phyloP scores from a whole-genome alignment of 768 basidiomycete genomes.

The Lactarius sanguifluus region DNA sequence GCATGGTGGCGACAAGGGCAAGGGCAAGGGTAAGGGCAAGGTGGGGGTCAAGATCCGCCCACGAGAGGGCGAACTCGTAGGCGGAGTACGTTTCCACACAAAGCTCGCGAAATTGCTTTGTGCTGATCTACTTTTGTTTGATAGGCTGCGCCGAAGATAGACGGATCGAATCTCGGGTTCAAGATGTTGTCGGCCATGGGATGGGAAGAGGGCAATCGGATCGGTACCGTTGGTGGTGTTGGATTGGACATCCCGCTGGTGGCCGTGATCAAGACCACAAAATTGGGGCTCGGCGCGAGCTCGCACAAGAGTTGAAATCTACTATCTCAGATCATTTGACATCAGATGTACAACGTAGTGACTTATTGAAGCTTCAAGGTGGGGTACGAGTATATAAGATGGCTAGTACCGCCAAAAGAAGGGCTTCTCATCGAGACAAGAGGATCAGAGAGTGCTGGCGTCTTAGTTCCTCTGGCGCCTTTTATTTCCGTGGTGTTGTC shows the following conservation, averaged over 20 bases:
- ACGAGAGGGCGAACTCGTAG: slow-evolving; percentile 85
- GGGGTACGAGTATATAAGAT: not conserved
- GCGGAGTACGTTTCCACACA: slow-evolving; percentile 51
- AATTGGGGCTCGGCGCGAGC: slow-evolving; percentile 75
- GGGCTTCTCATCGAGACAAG: not conserved
- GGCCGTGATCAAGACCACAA: slow-evolving; percentile 84
- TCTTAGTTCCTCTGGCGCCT: too few species aligned
- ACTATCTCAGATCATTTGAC: not conserved
- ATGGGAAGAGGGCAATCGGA: slow-evolving; percentile 79
- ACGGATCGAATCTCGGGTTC: slow-evolving; percentile 80
- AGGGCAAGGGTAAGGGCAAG: slow-evolving; percentile 31
- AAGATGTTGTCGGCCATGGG: slow-evolving; percentile 88
- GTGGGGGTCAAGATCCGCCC: slow-evolving; percentile 39
- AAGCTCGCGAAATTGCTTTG: not conserved
- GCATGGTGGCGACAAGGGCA: slow-evolving; percentile 35
- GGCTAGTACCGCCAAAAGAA: not conserved
- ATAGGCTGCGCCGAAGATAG: slow-evolving; percentile 80
- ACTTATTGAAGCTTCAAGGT: not conserved
- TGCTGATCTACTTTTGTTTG: slow-evolving; percentile 11
- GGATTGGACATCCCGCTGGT: slow-evolving; percentile 68
- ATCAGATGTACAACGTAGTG: not conserved
- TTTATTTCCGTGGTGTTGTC: too few species aligned
- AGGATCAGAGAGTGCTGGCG: not conserved
- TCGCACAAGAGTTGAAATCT: not conserved
- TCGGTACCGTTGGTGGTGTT: slow-evolving; percentile 59